Percentiles rank a stretch among this genome's conserved stretches.
Conservation (phyloP, 352 stramenopile species). For the Pythium guiyangense region DNA sequence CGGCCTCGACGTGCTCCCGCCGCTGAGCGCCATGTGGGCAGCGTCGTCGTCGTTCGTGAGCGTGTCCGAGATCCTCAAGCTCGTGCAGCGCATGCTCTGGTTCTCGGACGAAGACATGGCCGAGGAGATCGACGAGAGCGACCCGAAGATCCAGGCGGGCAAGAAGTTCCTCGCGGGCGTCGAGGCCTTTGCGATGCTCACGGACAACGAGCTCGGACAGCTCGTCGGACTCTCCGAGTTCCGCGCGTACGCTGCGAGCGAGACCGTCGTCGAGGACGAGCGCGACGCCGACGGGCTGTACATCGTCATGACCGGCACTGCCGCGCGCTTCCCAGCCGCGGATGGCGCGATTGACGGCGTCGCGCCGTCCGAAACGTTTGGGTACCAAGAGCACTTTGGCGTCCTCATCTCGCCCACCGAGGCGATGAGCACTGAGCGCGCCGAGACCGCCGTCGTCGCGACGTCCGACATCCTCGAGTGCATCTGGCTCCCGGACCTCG, state of each 20-base stretch:
- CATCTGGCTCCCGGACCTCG: conserved; percentile 46
- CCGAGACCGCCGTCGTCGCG: conserved; percentile 26
- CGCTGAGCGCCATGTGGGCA: conserved; percentile 22
- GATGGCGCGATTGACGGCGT: conserved; percentile 19
- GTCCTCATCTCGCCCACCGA: conserved; percentile 35
- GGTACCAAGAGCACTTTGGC: conserved; percentile 60
- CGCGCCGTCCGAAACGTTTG: conserved; percentile 23
- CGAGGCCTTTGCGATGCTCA: too few relatives aligned
- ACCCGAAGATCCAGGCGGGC: too few relatives aligned
- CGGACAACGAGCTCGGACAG: too few relatives aligned
- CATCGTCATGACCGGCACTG: conserved; percentile 39
- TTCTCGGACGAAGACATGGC: too few relatives aligned
- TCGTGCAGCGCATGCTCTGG: too few relatives aligned
- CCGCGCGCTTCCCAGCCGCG: conserved; percentile 19
- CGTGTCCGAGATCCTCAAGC: too few relatives aligned
- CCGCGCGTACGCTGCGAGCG: conserved; percentile 26
- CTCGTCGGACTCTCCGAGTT: conserved; percentile 43
- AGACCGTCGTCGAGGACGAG: conserved; percentile 42
- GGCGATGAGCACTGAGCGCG: conserved; percentile 18
- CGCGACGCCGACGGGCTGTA: conserved; percentile 47
- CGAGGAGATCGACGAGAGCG: too few relatives aligned
- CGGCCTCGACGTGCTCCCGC: neutral
- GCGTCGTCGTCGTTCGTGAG: too few relatives aligned
- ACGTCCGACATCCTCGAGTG: conserved; percentile 39
- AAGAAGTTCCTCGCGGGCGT: too few relatives aligned